Evolutionary conservation across 768 basidiomycete genomes (phyloP), one percentile per base, ranked within the genome.

Genomic region (Collybia nuda): DNA sequence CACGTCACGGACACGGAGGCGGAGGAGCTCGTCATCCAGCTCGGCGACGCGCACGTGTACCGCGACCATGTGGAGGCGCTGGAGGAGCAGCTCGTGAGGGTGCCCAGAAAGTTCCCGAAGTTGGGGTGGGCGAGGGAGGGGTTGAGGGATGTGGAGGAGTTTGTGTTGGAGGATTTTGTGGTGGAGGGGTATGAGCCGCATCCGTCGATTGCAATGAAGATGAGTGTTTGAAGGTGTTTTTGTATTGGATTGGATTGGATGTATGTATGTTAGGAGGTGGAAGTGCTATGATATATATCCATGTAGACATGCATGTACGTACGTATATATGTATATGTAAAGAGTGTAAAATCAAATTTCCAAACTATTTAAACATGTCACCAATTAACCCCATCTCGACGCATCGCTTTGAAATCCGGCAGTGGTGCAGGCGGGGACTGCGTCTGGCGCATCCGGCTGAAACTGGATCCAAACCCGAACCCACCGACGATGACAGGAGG

Each of bases 41-140:
- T 98, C 57, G 97, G 97, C 2, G 97, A 99, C 61, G 95, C 97
- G 1, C 97, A 99, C 60, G 91, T 98, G 14, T 98, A 99, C 70
- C 75, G 79, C 42, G 93, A 98, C 62, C 97, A 98, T 59, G 80
- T 97, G 24, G 84, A 86, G 6, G 88, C 94, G n/a, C 79, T 99
- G 36, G 70, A 88, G 63, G 75, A 79, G 39, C 96, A 98, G 67
- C 76, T 98, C 32, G 72, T 78, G 63, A 73, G 97, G 7, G 76
- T 82, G 53, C 96, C 96, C 22, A 80, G 79, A 46, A 70, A 82
- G 21, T 98, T 98, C 70, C 96, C 96, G 0, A 93, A 77, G 53
- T 66, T 99, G 26, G 66, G 71, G 32, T 96, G 87, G 80, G 81
- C 74, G 39, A 74, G 91, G 48, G 76, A 84, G 24, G 70, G 65